phyloP scores from a whole-genome alignment of 2,329 filamentous ascomycete genomes.

The Teratosphaeria destructans region DNA sequence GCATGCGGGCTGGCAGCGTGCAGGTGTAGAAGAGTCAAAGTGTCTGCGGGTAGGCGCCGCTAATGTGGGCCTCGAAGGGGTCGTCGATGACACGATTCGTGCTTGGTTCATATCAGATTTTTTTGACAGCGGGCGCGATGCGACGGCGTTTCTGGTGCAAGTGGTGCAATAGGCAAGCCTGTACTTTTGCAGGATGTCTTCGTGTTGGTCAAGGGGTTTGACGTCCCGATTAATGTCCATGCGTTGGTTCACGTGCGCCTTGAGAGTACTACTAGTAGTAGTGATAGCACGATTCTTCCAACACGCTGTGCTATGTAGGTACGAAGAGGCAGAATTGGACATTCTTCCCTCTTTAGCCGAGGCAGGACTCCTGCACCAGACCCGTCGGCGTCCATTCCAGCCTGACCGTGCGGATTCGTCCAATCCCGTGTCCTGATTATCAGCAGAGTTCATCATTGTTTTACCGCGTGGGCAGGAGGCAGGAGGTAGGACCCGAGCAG shows the following conservation, averaged over 20 bases:
- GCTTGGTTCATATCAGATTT: not conserved
- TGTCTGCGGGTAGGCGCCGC: not conserved
- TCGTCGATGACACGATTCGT: not conserved
- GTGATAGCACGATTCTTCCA: not conserved
- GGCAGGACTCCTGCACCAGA: not conserved
- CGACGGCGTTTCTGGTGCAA: not conserved
- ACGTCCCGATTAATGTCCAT: not conserved
- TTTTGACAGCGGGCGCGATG: not conserved
- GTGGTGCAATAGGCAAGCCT: not conserved
- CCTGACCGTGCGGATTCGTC: not conserved
- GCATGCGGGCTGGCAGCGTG: not conserved
- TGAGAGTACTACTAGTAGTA: not conserved
- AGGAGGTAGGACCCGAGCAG: not conserved
- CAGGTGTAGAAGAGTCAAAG: not conserved
- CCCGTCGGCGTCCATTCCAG: not conserved
- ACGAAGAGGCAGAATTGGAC: not conserved
- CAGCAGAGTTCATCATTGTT: not conserved
- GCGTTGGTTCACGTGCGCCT: not conserved
- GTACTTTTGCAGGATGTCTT: too few relatives aligned
- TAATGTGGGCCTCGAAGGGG: not conserved
- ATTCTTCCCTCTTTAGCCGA: not conserved
- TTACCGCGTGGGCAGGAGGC: not conserved
- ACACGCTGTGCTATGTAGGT: not conserved
- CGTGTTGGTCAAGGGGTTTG: too few relatives aligned
- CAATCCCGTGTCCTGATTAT: not conserved